Conservation (phyloP, 106 monocot species). For the Dactylorhiza incarnata region DNA sequence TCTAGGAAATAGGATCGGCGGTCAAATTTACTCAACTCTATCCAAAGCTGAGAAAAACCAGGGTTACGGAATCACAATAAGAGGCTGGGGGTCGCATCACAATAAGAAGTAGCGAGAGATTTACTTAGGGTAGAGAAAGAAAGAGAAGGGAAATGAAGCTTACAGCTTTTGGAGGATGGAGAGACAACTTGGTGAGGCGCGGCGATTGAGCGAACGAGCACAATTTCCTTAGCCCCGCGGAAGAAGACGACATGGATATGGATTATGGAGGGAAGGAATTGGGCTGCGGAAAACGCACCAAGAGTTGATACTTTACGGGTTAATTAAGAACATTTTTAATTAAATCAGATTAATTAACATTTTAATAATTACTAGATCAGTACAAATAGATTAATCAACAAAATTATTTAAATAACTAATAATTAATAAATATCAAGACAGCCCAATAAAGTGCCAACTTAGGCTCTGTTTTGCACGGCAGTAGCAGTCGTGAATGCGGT, state of each 20-base stretch:
- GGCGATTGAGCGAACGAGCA: not conserved
- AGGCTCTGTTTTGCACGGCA: too few relatives aligned
- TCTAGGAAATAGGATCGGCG: too few relatives aligned
- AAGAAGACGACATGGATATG: not conserved
- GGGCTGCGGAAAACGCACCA: not conserved
- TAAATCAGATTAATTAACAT: too few relatives aligned
- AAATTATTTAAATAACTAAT: too few relatives aligned
- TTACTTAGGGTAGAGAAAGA: not conserved
- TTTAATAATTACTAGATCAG: too few relatives aligned
- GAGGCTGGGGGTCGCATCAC: not conserved
- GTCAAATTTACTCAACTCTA: not conserved
- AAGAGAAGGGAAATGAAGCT: not conserved
- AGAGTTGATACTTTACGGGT: not conserved
- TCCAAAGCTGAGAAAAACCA: not conserved
- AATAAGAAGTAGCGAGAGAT: not conserved
- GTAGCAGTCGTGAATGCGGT: too few relatives aligned
- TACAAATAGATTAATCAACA: too few relatives aligned
- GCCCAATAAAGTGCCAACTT: too few relatives aligned
- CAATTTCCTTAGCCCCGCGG: not conserved
- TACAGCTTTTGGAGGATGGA: constrained; percentile 8
- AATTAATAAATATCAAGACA: too few relatives aligned
- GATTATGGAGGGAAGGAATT: not conserved
- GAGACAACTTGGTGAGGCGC: not conserved
- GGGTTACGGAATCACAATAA: not conserved
- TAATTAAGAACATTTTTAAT: too few relatives aligned